phyloP scores from a whole-genome alignment of 768 basidiomycete genomes.

The Phaeolepiota aurea region DNA sequence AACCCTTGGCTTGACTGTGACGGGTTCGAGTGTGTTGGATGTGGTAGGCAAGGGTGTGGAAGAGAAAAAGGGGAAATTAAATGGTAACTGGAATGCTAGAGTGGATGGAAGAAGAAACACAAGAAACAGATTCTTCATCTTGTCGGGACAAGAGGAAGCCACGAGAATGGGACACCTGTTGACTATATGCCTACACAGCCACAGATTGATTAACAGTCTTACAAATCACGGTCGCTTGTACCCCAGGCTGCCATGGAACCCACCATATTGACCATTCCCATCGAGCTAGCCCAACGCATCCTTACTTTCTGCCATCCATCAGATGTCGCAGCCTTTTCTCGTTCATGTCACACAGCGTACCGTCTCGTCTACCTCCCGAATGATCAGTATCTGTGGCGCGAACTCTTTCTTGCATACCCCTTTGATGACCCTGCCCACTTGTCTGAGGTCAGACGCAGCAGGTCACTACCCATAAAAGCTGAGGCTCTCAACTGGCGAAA shows the following conservation, averaged over 20 bases:
- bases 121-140: background rate
- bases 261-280: constrained; percentile 32
- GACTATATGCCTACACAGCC: background rate
- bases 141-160: background rate
- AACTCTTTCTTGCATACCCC: constrained; percentile 45
- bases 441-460: background rate
- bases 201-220: background rate
- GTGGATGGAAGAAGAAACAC: constrained; percentile 22
- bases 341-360: constrained; percentile 41
- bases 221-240: background rate
- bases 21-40: constrained; percentile 6
- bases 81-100: constrained; percentile 41
- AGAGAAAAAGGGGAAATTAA: constrained; percentile 49
- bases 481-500: background rate
- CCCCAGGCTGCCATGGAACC: background rate
- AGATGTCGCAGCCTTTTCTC: constrained; percentile 53
- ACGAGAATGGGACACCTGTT: background rate
- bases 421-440: constrained; percentile 53
- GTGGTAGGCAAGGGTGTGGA: constrained; percentile 14
- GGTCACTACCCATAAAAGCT: background rate
- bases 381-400: constrained; percentile 63
- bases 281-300: constrained; percentile 52
- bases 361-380: constrained; percentile 37
- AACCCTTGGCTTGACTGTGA: constrained; percentile 38
- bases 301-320: constrained; percentile 46